Conservation (phyloP, 441 rosid species). For the Codiaeum variegatum region DNA sequence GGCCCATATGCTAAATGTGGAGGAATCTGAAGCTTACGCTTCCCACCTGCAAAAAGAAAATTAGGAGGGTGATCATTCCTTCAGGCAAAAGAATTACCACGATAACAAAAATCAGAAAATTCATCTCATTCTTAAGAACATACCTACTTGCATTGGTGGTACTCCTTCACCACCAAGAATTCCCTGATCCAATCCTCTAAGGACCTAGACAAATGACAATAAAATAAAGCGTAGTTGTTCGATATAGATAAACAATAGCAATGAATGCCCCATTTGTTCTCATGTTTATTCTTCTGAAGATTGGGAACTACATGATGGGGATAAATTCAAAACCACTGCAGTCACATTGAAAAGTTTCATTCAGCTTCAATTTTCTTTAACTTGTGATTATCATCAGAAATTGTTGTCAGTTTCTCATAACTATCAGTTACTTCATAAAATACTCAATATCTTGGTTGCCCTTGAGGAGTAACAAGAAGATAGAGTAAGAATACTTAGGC, state of each 20-base stretch:
- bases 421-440: not conserved
- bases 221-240: not conserved
- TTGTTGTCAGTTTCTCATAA: not conserved
- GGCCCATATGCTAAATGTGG: slow-evolving; percentile 88
- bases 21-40: slow-evolving; percentile 82
- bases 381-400: not conserved
- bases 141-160: slow-evolving; percentile 80
- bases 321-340: not conserved
- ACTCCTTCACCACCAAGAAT: slow-evolving; percentile 78
- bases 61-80: not conserved
- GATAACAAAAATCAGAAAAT: not conserved
- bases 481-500: not conserved
- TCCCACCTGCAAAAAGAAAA: slow-evolving; percentile 51
- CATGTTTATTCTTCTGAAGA: not conserved
- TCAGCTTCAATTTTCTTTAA: not conserved
- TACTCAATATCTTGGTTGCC: not conserved
- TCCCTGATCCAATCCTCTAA: slow-evolving; percentile 77
- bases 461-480: not conserved
- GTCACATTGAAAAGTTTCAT: not conserved
- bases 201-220: slow-evolving; percentile 40
- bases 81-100: not conserved
- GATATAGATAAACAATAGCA: not conserved
- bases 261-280: not conserved
- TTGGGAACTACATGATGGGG: not conserved
- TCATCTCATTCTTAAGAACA: slow-evolving; percentile 17